phyloP scores from a whole-genome alignment of 2,329 filamentous ascomycete genomes.

The Epichloe glyceriae region DNA sequence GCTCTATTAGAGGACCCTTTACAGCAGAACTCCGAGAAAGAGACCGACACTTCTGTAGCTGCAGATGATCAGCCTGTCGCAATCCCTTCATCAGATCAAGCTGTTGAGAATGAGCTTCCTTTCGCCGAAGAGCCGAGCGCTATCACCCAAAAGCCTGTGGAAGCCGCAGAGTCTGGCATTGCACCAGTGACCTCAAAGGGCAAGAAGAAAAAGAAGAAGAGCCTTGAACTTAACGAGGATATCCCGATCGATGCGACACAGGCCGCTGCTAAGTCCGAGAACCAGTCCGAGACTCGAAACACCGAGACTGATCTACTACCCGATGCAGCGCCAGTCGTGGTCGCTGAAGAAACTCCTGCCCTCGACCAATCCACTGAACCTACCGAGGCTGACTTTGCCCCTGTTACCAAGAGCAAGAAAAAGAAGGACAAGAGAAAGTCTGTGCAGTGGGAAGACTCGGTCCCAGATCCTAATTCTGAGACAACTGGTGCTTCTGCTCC shows the following conservation, averaged over 20 bases:
- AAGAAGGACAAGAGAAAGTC: conserved; percentile 10
- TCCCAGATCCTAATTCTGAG: neutral
- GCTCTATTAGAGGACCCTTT: conserved; percentile 7
- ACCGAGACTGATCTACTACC: neutral
- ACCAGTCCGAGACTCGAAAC: neutral
- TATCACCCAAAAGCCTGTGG: neutral
- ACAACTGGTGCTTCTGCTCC: neutral
- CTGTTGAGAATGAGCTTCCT: neutral
- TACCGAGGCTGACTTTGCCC: neutral
- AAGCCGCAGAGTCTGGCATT: neutral
- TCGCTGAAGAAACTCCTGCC: neutral
- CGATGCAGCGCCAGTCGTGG: neutral
- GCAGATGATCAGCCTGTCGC: neutral
- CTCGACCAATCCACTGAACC: neutral
- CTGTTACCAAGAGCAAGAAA: conserved; percentile 3
- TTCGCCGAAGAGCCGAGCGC: neutral
- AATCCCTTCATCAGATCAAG: neutral
- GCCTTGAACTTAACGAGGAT: neutral
- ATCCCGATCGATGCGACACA: neutral
- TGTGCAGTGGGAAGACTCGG: conserved; percentile 10
- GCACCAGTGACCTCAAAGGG: neutral
- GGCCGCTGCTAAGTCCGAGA: neutral
- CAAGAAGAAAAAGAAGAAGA: conserved; percentile 9
- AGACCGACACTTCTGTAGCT: neutral
- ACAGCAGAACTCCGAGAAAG: conserved; percentile 4